Percentiles rank a stretch among this genome's conserved stretches.
Conservation (phyloP, 1,284 basidiomycete genomes). For the Ustilago xerochloae region DNA sequence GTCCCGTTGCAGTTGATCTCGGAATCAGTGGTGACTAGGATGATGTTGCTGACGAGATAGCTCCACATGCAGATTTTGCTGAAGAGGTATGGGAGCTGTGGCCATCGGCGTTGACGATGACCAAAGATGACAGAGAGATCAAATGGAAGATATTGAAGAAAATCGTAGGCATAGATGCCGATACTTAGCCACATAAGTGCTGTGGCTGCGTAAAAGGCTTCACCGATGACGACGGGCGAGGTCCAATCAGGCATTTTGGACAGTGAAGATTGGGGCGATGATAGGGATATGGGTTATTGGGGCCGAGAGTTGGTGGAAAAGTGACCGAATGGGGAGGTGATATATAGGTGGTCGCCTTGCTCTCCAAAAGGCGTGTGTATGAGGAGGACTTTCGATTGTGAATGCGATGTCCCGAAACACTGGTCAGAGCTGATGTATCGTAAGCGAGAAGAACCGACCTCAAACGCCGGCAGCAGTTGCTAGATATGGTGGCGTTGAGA, state of each 20-base stretch:
- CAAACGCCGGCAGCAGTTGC: no score
- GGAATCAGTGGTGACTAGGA: slow-evolving; percentile 16
- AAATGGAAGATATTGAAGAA: slow-evolving; percentile 22
- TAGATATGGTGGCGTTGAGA: no score
- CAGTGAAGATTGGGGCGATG: background rate
- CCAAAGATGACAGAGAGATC: slow-evolving; percentile 29
- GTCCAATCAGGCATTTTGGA: slow-evolving; percentile 36
- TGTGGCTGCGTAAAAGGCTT: slow-evolving; percentile 27
- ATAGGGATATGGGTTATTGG: background rate
- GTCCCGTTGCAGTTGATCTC: slow-evolving; percentile 34
- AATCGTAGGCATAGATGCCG: slow-evolving; percentile 38
- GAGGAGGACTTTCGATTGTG: no score
- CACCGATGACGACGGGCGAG: slow-evolving; percentile 12
- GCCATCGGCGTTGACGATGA: slow-evolving; percentile 32
- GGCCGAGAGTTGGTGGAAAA: background rate
- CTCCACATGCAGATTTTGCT: slow-evolving; percentile 34
- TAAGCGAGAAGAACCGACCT: no score
- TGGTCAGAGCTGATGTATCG: no score
- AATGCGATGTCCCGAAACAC: no score
- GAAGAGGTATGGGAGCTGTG: slow-evolving; percentile 39
- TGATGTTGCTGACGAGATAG: slow-evolving; percentile 26
- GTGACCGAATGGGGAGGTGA: background rate
- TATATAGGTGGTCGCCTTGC: background rate
- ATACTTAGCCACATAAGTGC: slow-evolving; percentile 38
- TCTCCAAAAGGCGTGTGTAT: no score